Evolutionary conservation across 164 flowering plant species (phyloP), one percentile per base, ranked within the genome.

Genomic region (Vitis cinerea): DNA sequence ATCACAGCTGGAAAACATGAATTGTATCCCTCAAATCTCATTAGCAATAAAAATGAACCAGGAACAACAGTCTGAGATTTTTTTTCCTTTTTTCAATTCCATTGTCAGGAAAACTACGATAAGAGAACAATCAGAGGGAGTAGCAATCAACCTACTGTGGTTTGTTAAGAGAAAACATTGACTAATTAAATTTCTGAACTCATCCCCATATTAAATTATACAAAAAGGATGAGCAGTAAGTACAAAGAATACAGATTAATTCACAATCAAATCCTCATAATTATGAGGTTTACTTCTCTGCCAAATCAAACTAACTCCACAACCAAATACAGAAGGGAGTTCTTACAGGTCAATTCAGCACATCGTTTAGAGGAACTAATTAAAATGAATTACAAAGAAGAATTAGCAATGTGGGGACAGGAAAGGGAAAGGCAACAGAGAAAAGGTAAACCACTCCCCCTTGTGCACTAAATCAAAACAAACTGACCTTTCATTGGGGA

Each of bases 361-460:
- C 23, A 13, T 54, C 67, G 56, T 59, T 55, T 50, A 16, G 29
- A 30, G 31, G 9, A 78, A 74, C 59, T 29, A 77, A 71, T 73
- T 17, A 31, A 27, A 78, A 73, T 66, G 80, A 82, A 82, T 75
- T 64, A 77, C 60, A 71, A 49, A 58, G 69, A 69, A 70, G 62
- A 71, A 77, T 73, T 49, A 72, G 53, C 72, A 71, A 67, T 72
- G 72, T 53, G 49, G 44, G 69, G 66, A 63, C 17, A 14, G 47
- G 30, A 50, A 71, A 63, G 29, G 51, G 72, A 72, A 71, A 50
- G 9, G 71, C 30, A 50, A 52, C 56, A 59, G 10, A 19, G 9
- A 47, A 59, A 49, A 59, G 14, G 29, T 50, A 11, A 54, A 55
- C 59, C 55, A 47, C 9, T 23, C 52, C 55, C 75, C 54, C 30